Percentiles rank a stretch among this genome's conserved stretches.
These are phyloP conservation scores for Suillus brevipes DNA, from an alignment of 768 basidiomycete genomes.

Conservation along the genomic window DNA sequence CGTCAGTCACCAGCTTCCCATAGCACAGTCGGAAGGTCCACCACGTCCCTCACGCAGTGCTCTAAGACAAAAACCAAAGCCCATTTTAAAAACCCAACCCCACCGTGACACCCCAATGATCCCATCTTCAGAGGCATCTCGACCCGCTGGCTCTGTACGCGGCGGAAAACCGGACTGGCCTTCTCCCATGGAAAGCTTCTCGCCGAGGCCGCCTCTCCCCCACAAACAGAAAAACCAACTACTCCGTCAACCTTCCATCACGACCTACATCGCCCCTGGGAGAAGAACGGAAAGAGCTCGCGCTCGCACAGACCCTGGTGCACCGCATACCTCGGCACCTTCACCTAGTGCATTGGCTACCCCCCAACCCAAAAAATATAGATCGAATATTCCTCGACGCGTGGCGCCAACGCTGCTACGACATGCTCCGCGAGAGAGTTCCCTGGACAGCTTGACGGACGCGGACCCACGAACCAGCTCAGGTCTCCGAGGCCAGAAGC, in stretches of 20 bases:
- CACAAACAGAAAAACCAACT: constrained; percentile 5
- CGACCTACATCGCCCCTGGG: not conserved
- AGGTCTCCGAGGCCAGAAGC: constrained; percentile 34
- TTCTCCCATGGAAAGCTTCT: not conserved
- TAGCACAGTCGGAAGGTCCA: not conserved
- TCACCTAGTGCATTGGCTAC: constrained; percentile 8
- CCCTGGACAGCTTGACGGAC: not conserved
- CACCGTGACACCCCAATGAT: not conserved
- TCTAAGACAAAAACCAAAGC: not conserved
- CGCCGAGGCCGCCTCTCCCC: not conserved
- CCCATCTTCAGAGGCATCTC: not conserved
- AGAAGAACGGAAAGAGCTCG: constrained; percentile 25
- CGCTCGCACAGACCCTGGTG: constrained; percentile 32
- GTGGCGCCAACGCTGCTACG: constrained; percentile 16
- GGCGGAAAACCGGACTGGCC: not conserved
- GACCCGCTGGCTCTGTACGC: not conserved
- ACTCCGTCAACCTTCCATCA: constrained; percentile 6
- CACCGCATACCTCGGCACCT: constrained; percentile 13
- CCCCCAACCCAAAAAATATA: constrained; percentile 10
- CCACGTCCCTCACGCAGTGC: not conserved
- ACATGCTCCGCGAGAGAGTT: constrained; percentile 11
- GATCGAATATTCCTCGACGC: constrained; percentile 30
- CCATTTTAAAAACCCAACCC: not conserved
- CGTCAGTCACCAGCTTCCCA: not conserved
- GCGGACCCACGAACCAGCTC: constrained; percentile 28